Percentiles rank a stretch among this genome's conserved stretches.
phyloP scores from a whole-genome alignment of 1,284 basidiomycete genomes.

The Ganoderma meredithae region DNA sequence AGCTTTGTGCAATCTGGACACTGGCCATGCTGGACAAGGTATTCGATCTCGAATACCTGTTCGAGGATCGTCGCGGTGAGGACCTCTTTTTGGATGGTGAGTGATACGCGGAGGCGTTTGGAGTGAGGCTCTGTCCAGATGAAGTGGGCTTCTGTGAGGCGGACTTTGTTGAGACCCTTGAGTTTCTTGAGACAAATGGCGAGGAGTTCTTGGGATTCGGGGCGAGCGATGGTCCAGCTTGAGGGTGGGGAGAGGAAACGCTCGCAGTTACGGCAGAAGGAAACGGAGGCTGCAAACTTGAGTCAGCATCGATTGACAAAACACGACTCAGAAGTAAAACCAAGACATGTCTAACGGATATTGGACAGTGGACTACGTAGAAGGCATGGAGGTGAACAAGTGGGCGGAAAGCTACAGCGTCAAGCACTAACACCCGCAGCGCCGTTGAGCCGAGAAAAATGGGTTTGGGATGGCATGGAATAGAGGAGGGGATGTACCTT shows the following conservation, averaged over 20 bases:
- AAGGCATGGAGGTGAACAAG: background rate
- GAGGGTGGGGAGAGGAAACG: constrained; percentile 93
- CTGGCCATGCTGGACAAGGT: constrained; percentile 95
- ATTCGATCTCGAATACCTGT: constrained; percentile 97
- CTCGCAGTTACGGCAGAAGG: constrained; percentile 96
- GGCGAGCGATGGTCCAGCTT: constrained; percentile 87
- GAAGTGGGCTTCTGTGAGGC: constrained; percentile 96
- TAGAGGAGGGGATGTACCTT: constrained; percentile 57
- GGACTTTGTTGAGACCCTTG: constrained; percentile 93
- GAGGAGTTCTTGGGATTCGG: constrained; percentile 93
- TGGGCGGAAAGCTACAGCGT: background rate
- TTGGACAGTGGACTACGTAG: too few species aligned
- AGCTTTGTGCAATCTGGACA: constrained; percentile 94
- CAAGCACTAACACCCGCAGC: background rate
- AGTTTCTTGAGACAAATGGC: constrained; percentile 93
- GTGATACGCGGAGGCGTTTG: constrained; percentile 90
- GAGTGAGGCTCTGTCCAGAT: constrained; percentile 99
- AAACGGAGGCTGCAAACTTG: constrained; percentile 73
- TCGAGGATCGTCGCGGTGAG: constrained; percentile 95
- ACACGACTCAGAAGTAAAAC: too few species aligned
- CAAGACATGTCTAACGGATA: background rate
- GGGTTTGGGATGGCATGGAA: background rate
- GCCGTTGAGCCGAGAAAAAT: background rate
- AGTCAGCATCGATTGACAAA: background rate
- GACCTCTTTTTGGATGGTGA: constrained; percentile 99